Base-by-base conservation (phyloP, 2,329 filamentous ascomycete species). In the Colletotrichum tropicicola region DNA sequence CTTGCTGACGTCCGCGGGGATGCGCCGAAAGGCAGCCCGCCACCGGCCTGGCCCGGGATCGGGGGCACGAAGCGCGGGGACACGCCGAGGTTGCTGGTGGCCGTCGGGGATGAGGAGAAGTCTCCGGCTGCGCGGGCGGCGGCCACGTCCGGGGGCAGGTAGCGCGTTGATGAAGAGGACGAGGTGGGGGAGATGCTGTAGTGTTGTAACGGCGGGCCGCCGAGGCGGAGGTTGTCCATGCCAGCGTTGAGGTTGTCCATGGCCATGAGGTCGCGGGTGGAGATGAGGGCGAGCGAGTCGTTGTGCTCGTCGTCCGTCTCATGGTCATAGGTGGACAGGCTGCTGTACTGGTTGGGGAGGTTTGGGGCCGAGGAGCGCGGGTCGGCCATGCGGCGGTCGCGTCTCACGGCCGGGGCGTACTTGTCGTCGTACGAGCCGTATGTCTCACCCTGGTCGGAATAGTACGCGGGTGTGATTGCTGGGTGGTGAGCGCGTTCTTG, bases 241-340 rank as follows among this genome's bases (percentile, higher is more conserved):
- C 77, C 76, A 5, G 76, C 70, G 25, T 77, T 78, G 27, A 84
- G 71, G 3, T 67, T 72, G 52, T 86, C 83, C 68, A 84, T 77
- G 37, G 79, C 77, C 69, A 88, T 78, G 19, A 89, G 77, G 45
- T 88, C 85, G 12, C 77, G 77, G 1, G 86, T 89, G 0, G 84
- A 86, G 49, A 89, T 86, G 39, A 87, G 74, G 4, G 80, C 79
- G 69, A 82, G 78, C 1, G 79, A 77, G 15, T 78, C 77, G 28
- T 72, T 71, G 12, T 73, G 72, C 4, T 70, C 72, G 6, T 74
- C 75, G 5, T 80, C 78, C n/a, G 79, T 78, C 3, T 80, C 79
- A 3, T 77, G 70, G 47, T 80, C 79, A 55, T 78, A 79, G 6
- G 28, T 65, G 6, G 78, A 75, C 4, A 74, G 43, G 6, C 53